Evolutionary conservation across 1,284 basidiomycete species (phyloP), one percentile per base, ranked within the genome.

Genomic region (Apiotrichum veenhuisii): DNA sequence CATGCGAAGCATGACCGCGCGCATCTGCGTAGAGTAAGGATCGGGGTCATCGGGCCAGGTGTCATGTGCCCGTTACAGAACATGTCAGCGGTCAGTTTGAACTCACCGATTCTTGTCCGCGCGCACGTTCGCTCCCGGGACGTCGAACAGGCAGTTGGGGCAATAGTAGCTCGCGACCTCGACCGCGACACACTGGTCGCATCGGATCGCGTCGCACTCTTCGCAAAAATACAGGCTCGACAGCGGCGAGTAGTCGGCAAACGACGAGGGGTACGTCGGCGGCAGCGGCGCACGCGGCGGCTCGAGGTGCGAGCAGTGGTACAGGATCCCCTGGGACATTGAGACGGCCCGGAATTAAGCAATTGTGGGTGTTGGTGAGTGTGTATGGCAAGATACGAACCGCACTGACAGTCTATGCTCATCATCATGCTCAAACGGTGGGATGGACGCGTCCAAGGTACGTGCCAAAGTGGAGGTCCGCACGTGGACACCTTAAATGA

Each of bases 121-220:
- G 60, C 94, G 83, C 10, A 98, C 93, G 69, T 91, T 95, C 2
- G 96, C 93, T 68, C 88, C 90, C 0, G 95, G 96, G 5, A 98
- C 95, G 69, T 98, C 96, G 74, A 98, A 98, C n/a, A 98, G 81
- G 74, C 96, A 99, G 74, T 95, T 94, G 23, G 96, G 96, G 71
- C 96, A 99, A 74, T 91, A 98, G 77, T 97, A 98, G 52, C 89
- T 90, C 70, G 91, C 90, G 71, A 98, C 87, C 82, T 99, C 96
- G 51, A 91, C 80, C 5, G 86, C 84, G 10, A 96, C 89, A 68
- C 96, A 98, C 64, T 87, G 84, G 70, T 94, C 88, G 72, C 96
- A 99, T 54, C 93, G 81, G 42, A 98, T 84, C 2, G 88, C 87
- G 74, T 98, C 93, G 77, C 96, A 99, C 81, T 98, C 95, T 76